Percentiles rank a stretch among this genome's conserved stretches.
These are phyloP conservation scores for Fagopyrum tataricum DNA, from an alignment of 148 eudicot genomes.

Conservation along the genomic window DNA sequence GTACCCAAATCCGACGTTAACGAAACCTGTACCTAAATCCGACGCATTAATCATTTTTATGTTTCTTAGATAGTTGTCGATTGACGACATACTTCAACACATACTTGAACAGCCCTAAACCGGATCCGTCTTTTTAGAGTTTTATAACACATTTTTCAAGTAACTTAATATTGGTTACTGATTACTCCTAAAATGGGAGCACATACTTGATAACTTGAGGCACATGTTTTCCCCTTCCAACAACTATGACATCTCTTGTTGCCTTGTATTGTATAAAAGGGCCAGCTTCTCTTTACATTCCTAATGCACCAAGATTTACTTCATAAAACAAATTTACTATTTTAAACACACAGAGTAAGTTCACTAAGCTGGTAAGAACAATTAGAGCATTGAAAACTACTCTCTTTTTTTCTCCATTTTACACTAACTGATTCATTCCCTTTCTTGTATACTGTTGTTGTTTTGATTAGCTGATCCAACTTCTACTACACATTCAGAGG, in stretches of 20 bases:
- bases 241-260: neutral
- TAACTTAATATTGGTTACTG: too few species aligned
- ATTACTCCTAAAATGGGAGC: too few species aligned
- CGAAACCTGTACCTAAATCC: too few species aligned
- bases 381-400: neutral
- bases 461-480: constrained; percentile 8
- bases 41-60: too few species aligned
- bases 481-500: constrained; percentile 11
- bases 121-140: too few species aligned
- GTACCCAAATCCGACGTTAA: too few species aligned
- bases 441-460: neutral
- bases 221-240: too few species aligned
- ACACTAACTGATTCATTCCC: neutral
- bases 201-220: too few species aligned
- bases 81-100: too few species aligned
- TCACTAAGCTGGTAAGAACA: neutral
- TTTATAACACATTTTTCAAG: too few species aligned
- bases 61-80: too few species aligned
- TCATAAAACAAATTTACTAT: neutral
- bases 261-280: neutral
- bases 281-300: neutral
- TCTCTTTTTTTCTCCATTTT: neutral
- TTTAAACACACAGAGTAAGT: neutral
- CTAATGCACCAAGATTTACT: neutral
- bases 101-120: too few species aligned